phyloP scores from a whole-genome alignment of 208 protist genomes.

The Angomonas desouzai region DNA sequence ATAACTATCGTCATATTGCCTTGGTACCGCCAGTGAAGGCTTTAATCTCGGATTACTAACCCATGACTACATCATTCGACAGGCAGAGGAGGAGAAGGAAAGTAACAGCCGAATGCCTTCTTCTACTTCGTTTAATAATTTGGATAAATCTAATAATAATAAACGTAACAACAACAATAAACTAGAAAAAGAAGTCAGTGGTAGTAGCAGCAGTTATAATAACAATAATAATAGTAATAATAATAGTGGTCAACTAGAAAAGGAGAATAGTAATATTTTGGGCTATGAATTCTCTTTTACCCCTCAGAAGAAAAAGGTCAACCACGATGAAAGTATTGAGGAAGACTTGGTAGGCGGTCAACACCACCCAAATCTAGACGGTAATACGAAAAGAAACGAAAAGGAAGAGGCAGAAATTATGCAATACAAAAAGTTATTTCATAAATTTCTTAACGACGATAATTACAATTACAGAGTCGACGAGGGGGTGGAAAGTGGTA shows the following conservation, averaged over 20 bases:
- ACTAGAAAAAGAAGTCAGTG: too few species aligned
- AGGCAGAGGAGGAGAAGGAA: slow-evolving; percentile 1
- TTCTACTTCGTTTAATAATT: not conserved
- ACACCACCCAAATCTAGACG: not conserved
- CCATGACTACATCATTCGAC: not conserved
- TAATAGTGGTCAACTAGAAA: slow-evolving; percentile 4
- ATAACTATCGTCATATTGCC: slow-evolving; percentile 7
- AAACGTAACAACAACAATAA: slow-evolving; percentile 3
- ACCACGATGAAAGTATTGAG: too few species aligned
- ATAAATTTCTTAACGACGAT: not conserved
- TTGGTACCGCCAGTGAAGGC: slow-evolving; percentile 3
- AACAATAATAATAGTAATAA: slow-evolving; percentile 6
- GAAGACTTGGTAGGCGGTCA: too few species aligned
- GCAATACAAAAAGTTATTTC: not conserved
- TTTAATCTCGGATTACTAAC: not conserved
- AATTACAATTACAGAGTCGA: not conserved
- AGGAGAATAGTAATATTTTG: not conserved
- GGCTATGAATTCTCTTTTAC: slow-evolving; percentile 7
- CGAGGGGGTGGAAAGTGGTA: not conserved
- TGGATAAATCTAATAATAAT: not conserved
- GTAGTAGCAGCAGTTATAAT: slow-evolving; percentile 3
- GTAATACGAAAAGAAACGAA: not conserved
- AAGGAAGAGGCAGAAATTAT: not conserved
- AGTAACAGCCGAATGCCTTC: too few species aligned
- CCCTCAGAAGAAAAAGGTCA: not conserved